phyloP scores from a whole-genome alignment of 2,329 filamentous ascomycete species.

The Fusarium gaditjirri region DNA sequence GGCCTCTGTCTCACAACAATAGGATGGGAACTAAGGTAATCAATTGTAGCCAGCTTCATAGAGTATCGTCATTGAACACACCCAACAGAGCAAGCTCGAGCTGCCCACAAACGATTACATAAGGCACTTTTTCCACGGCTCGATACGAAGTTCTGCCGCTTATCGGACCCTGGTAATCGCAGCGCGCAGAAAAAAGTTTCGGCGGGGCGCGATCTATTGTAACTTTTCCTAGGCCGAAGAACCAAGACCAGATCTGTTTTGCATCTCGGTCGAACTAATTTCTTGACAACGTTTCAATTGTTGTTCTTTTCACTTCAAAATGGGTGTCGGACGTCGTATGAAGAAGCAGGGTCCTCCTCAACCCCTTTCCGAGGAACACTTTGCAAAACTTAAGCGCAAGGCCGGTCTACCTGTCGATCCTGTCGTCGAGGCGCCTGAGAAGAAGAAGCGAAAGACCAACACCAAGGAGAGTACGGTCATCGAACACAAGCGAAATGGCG shows the following conservation, averaged over 20 bases:
- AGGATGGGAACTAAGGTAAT: background rate
- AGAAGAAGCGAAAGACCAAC: slow-evolving; percentile 61
- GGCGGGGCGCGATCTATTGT: slow-evolving; percentile 47
- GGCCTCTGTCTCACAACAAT: background rate
- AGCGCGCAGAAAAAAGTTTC: slow-evolving; percentile 52
- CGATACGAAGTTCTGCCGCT: slow-evolving; percentile 50
- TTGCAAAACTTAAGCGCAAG: slow-evolving; percentile 87
- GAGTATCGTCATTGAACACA: slow-evolving; percentile 35
- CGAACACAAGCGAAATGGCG: slow-evolving; percentile 46
- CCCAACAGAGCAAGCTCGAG: slow-evolving; percentile 22
- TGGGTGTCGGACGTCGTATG: slow-evolving; percentile 93
- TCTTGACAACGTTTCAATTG: slow-evolving; percentile 12
- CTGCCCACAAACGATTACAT: slow-evolving; percentile 38
- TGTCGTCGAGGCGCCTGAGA: slow-evolving; percentile 69
- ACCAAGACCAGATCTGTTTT: slow-evolving; percentile 33
- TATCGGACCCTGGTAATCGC: slow-evolving; percentile 47
- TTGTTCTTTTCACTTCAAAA: slow-evolving; percentile 55
- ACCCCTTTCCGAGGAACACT: slow-evolving; percentile 81
- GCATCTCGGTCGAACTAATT: slow-evolving; percentile 29
- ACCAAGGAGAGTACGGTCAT: slow-evolving; percentile 46
- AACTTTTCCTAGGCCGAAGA: slow-evolving; percentile 38
- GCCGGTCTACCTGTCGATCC: slow-evolving; percentile 73
- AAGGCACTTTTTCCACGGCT: background rate
- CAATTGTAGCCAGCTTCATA: background rate
- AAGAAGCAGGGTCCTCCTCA: slow-evolving; percentile 93